These are phyloP conservation scores for Apiotrichum domesticum DNA, from an alignment of 1,284 basidiomycete species.

Conservation along the genomic window DNA sequence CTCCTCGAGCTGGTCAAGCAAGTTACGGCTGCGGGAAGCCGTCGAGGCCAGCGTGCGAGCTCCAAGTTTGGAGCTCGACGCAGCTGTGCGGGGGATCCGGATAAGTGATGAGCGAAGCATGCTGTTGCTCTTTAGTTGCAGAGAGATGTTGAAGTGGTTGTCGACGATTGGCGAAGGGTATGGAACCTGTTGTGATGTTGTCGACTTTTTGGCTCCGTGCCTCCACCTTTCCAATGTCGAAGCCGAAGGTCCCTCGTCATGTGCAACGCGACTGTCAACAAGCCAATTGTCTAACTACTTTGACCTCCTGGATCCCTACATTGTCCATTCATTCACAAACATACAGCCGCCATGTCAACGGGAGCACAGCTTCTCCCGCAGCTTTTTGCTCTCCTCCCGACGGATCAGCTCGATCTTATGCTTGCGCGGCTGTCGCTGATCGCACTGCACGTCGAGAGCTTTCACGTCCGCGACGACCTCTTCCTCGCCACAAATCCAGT, in stretches of 20 bases:
- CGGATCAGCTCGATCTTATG: constrained; percentile 19
- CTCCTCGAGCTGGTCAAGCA: constrained; percentile 32
- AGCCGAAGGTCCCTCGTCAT: not conserved
- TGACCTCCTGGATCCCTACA: too few relatives aligned
- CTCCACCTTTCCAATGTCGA: not conserved
- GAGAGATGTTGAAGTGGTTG: not conserved
- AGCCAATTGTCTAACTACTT: too few relatives aligned
- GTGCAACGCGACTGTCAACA: too few relatives aligned
- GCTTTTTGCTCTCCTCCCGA: constrained; percentile 33
- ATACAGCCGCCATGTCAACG: constrained; percentile 7
- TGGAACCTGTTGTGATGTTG: too few relatives aligned
- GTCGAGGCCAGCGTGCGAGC: constrained; percentile 1
- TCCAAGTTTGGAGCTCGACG: not conserved
- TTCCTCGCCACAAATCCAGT: constrained; percentile 30
- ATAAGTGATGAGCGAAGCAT: constrained; percentile 7
- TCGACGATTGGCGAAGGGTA: not conserved
- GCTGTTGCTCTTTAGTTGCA: not conserved
- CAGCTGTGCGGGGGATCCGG: not conserved
- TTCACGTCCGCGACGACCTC: constrained; percentile 26
- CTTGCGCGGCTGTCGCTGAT: constrained; percentile 30
- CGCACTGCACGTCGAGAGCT: constrained; percentile 26
- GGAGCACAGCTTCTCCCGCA: constrained; percentile 29
- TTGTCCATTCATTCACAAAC: not conserved
- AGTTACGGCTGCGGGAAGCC: constrained; percentile 18
- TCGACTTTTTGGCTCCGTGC: not conserved